These are phyloP conservation scores for Xenosphaeropsis pyriputrescens DNA, from an alignment of 2,329 filamentous ascomycete species.

Conservation along the genomic window DNA sequence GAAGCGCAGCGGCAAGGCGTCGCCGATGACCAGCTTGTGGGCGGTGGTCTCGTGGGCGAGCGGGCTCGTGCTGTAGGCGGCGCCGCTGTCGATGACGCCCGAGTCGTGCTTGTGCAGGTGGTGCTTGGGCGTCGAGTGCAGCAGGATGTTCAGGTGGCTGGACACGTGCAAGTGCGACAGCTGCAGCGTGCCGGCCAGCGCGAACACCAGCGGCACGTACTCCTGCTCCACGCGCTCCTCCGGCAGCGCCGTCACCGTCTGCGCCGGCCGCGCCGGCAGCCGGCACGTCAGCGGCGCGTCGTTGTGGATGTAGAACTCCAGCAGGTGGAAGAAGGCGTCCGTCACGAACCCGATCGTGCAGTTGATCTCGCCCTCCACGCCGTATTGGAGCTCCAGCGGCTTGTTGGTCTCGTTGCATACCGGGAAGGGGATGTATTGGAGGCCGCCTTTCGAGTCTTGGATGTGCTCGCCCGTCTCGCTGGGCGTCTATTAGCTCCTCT, in stretches of 20 bases:
- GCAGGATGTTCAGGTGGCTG: slow-evolving; percentile 76
- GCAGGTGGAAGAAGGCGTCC: slow-evolving; percentile 73
- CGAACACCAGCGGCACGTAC: slow-evolving; percentile 78
- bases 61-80: slow-evolving; percentile 73
- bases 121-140: slow-evolving; percentile 51
- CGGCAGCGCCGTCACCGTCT: slow-evolving; percentile 23
- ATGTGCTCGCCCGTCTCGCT: slow-evolving; percentile 87
- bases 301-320: slow-evolving; percentile 96
- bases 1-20: slow-evolving; percentile 65
- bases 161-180: slow-evolving; percentile 80
- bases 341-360: slow-evolving; percentile 67
- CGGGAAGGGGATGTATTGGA: slow-evolving; percentile 87
- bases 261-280: slow-evolving; percentile 60
- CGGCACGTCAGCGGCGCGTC: slow-evolving; percentile 89
- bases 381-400: slow-evolving; percentile 77
- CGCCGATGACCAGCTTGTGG: slow-evolving; percentile 69
- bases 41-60: slow-evolving; percentile 38
- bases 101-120: slow-evolving; percentile 48
- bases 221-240: slow-evolving; percentile 33
- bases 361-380: slow-evolving; percentile 66
- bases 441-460: slow-evolving; percentile 62
- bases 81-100: slow-evolving; percentile 74
- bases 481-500: slow-evolving; percentile 1
- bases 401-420: slow-evolving; percentile 75
- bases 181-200: slow-evolving; percentile 79